These are phyloP conservation scores for Kuraishia capsulata DNA, from an alignment of 805 yeast genomes.

Conservation along the genomic window DNA sequence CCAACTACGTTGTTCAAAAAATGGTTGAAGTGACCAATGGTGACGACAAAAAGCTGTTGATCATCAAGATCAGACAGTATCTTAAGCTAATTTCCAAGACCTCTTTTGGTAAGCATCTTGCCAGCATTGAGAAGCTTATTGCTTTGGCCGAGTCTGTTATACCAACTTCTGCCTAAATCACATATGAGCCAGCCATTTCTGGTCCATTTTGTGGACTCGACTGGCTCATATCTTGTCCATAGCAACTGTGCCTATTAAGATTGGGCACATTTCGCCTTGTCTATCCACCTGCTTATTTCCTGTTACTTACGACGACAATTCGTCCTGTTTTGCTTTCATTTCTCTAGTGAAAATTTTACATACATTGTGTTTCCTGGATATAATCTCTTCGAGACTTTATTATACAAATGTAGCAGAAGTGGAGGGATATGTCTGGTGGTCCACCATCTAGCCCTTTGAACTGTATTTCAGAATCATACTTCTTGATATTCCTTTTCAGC, in stretches of 20 bases:
- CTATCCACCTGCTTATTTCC: background rate
- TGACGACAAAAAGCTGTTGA: slow-evolving; percentile 58
- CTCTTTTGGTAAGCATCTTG: slow-evolving; percentile 73
- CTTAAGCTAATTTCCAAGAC: slow-evolving; percentile 63
- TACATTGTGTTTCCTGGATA: no score
- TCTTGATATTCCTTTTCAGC: background rate
- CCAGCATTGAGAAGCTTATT: slow-evolving; percentile 69
- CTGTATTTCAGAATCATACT: no score
- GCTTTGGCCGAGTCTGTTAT: slow-evolving; percentile 38
- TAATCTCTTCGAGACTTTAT: no score
- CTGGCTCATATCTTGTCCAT: background rate
- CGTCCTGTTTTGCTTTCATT: no score
- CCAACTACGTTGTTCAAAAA: slow-evolving; percentile 94
- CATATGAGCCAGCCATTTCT: no score
- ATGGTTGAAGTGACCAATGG: slow-evolving; percentile 76
- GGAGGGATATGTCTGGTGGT: no score
- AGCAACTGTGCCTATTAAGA: no score
- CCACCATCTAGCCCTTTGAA: no score
- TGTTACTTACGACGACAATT: no score
- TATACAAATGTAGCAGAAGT: no score
- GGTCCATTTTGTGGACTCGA: no score
- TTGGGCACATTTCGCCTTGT: background rate
- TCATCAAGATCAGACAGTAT: slow-evolving; percentile 70
- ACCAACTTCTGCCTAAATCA: background rate
- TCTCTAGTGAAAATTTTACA: no score